phyloP scores from a whole-genome alignment of 139 green algal genomes.

The Ettlia oleoabundans region DNA sequence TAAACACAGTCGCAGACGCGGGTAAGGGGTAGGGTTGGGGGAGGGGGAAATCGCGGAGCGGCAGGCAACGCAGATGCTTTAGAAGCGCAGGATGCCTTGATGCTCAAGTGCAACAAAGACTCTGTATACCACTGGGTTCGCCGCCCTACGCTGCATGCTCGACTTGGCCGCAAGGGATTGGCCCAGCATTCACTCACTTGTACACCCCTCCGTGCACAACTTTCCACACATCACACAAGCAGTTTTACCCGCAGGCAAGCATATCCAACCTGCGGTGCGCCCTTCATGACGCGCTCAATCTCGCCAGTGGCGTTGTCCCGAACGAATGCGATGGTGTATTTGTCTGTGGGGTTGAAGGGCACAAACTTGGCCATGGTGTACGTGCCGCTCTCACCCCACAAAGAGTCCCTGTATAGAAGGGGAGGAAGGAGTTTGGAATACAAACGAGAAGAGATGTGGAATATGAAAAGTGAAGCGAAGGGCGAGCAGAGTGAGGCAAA shows the following conservation, averaged over 20 bases:
- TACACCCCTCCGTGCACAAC: too few species aligned
- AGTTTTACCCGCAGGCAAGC: too few species aligned
- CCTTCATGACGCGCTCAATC: constrained; percentile 81
- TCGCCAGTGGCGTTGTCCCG: constrained; percentile 53
- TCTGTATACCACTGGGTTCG: too few species aligned
- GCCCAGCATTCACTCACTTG: too few species aligned
- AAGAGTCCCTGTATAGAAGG: constrained; percentile 30
- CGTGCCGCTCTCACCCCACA: constrained; percentile 15
- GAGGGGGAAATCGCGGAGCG: too few species aligned
- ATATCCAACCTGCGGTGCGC: constrained; percentile 44
- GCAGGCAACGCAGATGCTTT: neutral
- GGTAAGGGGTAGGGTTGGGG: neutral
- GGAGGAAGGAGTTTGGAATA: neutral
- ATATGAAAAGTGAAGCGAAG: too few species aligned
- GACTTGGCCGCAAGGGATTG: too few species aligned
- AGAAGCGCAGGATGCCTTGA: neutral
- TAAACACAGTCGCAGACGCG: neutral
- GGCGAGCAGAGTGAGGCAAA: too few species aligned
- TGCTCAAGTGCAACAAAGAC: too few species aligned
- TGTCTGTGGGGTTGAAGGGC: constrained; percentile 90
- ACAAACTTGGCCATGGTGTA: constrained; percentile 70
- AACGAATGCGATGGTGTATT: constrained; percentile 77
- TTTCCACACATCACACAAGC: too few species aligned
- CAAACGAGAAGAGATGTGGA: too few species aligned
- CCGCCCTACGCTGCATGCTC: too few species aligned